Percentiles rank a stretch among this genome's conserved stretches.
phyloP scores from a whole-genome alignment of 2,329 filamentous ascomycete genomes.

The Fusarium proliferatum region DNA sequence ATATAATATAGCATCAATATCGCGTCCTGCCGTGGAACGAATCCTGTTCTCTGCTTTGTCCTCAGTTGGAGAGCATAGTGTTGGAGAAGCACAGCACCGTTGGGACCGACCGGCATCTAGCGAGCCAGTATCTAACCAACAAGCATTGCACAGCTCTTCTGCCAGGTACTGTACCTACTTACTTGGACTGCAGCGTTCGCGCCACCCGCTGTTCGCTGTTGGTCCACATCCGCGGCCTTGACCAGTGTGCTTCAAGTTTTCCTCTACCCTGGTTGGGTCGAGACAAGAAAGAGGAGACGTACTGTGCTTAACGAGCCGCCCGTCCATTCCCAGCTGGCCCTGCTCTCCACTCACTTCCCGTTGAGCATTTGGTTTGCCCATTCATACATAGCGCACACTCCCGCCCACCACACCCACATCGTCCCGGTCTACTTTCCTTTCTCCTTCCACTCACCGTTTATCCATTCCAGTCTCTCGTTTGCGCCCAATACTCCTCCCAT shows the following conservation, averaged over 20 bases:
- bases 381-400: slow-evolving; percentile 43
- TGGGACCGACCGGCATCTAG: slow-evolving; percentile 5
- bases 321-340: slow-evolving; percentile 29
- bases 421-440: slow-evolving; percentile 40
- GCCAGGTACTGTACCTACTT: slow-evolving; percentile 36
- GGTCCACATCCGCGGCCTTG: slow-evolving; percentile 36
- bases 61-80: slow-evolving; percentile 5
- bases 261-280: slow-evolving; percentile 16
- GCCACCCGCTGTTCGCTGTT: slow-evolving; percentile 46
- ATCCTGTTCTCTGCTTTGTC: slow-evolving; percentile 1
- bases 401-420: slow-evolving; percentile 42
- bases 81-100: slow-evolving; percentile 28
- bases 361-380: slow-evolving; percentile 22
- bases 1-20: slow-evolving; percentile 9
- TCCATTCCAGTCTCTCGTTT: slow-evolving; percentile 51
- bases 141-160: slow-evolving; percentile 27
- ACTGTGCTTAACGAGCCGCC: slow-evolving; percentile 10
- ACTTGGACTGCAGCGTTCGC: slow-evolving; percentile 43
- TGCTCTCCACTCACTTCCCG: slow-evolving; percentile 24
- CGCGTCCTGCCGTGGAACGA: slow-evolving; percentile 8
- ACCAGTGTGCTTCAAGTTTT: slow-evolving; percentile 29
- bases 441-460: slow-evolving; percentile 47
- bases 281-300: slow-evolving; percentile 22
- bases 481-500: slow-evolving; percentile 40
- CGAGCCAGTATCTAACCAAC: slow-evolving; percentile 19